These are phyloP conservation scores for Lactifluus echinatus DNA, from an alignment of 768 basidiomycete genomes.

Conservation along the genomic window DNA sequence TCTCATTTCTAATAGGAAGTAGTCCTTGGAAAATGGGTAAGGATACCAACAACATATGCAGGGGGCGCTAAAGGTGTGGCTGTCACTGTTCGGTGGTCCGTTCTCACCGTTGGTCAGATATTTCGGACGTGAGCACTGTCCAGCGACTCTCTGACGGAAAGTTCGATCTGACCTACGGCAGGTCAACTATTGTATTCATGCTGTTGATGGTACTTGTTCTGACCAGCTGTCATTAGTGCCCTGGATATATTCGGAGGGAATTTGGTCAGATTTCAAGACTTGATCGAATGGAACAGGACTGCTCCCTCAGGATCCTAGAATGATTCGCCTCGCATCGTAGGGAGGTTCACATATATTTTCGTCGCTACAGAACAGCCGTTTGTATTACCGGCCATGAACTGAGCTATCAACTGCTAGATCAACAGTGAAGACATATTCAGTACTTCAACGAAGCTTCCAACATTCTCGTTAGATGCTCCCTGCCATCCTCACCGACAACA, in stretches of 20 bases:
- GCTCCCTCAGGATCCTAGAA: not conserved
- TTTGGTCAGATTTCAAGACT: slow-evolving; percentile 52
- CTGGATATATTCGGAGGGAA: slow-evolving; percentile 67
- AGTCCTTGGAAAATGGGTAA: too few species aligned
- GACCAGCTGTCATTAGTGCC: slow-evolving; percentile 30
- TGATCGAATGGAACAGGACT: slow-evolving; percentile 28
- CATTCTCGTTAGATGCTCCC: slow-evolving; percentile 72
- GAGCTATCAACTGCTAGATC: not conserved
- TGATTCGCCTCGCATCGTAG: slow-evolving; percentile 51
- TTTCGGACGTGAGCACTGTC: slow-evolving; percentile 75
- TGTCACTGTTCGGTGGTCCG: too few species aligned
- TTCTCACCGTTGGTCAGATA: too few species aligned
- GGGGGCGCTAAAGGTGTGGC: too few species aligned
- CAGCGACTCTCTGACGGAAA: slow-evolving; percentile 70
- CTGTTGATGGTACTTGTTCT: not conserved
- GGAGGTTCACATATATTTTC: slow-evolving; percentile 44
- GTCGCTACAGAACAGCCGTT: slow-evolving; percentile 22
- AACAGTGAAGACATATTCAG: slow-evolving; percentile 28
- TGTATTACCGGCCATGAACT: not conserved
- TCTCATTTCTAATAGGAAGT: too few species aligned
- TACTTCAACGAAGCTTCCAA: slow-evolving; percentile 75
- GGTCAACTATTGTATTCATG: slow-evolving; percentile 33
- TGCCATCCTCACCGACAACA: slow-evolving; percentile 73
- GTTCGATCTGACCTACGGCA: slow-evolving; percentile 84
- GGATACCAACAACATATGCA: too few species aligned